Conservation (phyloP, 1,284 basidiomycete species). For the Trichosporon sp. region DNA sequence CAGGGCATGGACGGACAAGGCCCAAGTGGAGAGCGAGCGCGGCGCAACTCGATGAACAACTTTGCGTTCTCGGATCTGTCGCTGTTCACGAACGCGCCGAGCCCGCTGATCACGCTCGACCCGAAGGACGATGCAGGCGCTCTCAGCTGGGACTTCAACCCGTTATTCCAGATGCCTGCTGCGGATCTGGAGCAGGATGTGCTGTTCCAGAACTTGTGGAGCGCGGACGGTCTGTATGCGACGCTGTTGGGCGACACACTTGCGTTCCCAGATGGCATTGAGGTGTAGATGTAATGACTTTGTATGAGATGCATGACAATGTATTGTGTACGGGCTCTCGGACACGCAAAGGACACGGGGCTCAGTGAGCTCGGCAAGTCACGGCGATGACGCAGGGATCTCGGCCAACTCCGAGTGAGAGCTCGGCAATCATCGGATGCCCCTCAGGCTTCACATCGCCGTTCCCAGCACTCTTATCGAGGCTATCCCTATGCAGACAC, state of each 20-base stretch:
- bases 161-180: constrained; percentile 15
- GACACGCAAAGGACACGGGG: no score
- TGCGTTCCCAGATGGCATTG: constrained; percentile 7
- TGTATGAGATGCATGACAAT: background rate
- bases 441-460: background rate
- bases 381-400: background rate
- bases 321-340: background rate
- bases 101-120: background rate
- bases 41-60: background rate
- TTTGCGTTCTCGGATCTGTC: constrained; percentile 1
- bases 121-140: background rate
- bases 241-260: constrained; percentile 17
- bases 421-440: background rate
- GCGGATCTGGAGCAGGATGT: constrained; percentile 16
- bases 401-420: background rate
- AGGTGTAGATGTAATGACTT: background rate
- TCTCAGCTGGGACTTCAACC: constrained; percentile 14
- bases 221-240: constrained; percentile 10
- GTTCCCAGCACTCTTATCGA: background rate
- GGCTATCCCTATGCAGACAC: no score
- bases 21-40: background rate
- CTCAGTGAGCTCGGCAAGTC: no score
- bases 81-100: background rate
- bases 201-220: constrained; percentile 8
- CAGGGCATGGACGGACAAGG: background rate